Conservation (phyloP, 768 basidiomycete genomes). For the Inosperma sp. region DNA sequence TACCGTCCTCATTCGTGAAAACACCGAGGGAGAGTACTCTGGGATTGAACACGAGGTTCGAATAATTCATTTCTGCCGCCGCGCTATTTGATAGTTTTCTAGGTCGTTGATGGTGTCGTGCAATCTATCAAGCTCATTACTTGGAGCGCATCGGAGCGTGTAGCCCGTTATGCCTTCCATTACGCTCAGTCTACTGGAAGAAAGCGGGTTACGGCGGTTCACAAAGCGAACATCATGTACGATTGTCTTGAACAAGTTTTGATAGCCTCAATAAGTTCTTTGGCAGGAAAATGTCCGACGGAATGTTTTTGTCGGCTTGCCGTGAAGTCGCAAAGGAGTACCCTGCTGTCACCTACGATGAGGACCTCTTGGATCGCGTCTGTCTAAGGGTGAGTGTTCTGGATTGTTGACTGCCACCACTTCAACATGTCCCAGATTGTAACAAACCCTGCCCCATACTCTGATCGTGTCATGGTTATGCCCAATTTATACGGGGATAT, state of each 20-base stretch:
- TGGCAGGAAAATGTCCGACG: conserved; percentile 97
- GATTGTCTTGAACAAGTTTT: conserved; percentile 25
- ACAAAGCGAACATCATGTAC: conserved; percentile 99
- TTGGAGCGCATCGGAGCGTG: conserved; percentile 97
- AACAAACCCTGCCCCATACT: conserved; percentile 88
- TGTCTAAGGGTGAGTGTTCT: conserved; percentile 70
- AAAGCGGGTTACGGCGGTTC: conserved; percentile 94
- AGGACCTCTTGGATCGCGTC: conserved; percentile 94
- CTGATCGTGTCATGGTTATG: conserved; percentile 99
- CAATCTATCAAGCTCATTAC: conserved; percentile 99
- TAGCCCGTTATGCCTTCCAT: conserved; percentile 97
- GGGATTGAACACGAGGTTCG: conserved; percentile 98
- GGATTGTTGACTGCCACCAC: not conserved
- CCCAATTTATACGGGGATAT: conserved; percentile 97
- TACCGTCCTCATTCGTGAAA: conserved; percentile 97
- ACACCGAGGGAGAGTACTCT: conserved; percentile 99
- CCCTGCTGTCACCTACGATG: conserved; percentile 90
- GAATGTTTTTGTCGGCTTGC: conserved; percentile 98
- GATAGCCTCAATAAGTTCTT: conserved; percentile 4
- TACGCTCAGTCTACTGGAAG: conserved; percentile 88
- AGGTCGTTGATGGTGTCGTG: conserved; percentile 96
- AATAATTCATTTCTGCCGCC: no score
- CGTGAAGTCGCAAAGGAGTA: conserved; percentile 94
- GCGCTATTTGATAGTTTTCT: no score
- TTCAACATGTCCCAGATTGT: conserved; percentile 53